Conservation (phyloP, 116 monocot species). For the Phalaenopsis hybrid region DNA sequence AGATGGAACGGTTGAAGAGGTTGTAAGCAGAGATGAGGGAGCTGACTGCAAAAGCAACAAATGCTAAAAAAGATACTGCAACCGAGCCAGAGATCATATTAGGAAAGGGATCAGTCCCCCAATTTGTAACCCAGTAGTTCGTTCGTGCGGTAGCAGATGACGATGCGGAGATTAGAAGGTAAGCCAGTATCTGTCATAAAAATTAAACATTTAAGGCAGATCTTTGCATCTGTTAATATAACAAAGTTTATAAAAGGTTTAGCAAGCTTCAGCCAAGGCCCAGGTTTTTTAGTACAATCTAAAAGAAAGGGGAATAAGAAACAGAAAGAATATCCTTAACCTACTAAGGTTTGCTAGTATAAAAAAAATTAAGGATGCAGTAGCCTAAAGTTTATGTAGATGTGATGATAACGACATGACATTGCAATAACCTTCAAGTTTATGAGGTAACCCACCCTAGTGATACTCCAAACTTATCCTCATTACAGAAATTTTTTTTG, state of each 20-base stretch:
- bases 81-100: constrained; percentile 49
- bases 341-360: not conserved
- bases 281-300: no score
- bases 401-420: not conserved
- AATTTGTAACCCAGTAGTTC: constrained; percentile 44
- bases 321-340: not conserved
- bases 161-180: constrained; percentile 57
- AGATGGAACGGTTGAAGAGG: constrained; percentile 22
- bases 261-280: no score
- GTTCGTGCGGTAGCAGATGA: constrained; percentile 44
- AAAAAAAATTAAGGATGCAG: not conserved
- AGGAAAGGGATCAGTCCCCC: constrained; percentile 56
- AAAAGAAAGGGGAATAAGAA: not conserved
- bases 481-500: not conserved
- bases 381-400: not conserved
- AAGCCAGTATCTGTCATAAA: constrained; percentile 41
- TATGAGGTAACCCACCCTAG: not conserved
- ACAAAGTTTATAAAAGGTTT: no score
- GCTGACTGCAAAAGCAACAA: constrained; percentile 44
- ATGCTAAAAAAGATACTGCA: constrained; percentile 49
- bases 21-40: constrained; percentile 50
- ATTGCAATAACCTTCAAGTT: not conserved
- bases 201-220: not conserved
- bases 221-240: no score
- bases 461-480: not conserved